phyloP scores from a whole-genome alignment of 108 stramenopile genomes.

The Nitzschia palea region DNA sequence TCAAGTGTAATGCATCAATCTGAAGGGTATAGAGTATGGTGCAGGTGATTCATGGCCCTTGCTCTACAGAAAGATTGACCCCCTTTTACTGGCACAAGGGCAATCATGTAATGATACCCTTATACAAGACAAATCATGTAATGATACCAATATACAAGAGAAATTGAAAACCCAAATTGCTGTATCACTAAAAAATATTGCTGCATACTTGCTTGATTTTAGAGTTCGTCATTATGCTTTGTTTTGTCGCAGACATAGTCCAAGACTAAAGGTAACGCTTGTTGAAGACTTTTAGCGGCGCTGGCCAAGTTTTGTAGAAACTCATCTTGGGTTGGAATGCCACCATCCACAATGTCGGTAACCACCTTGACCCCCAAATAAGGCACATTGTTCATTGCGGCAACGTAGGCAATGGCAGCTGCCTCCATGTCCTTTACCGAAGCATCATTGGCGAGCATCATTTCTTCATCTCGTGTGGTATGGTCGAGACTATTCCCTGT shows the following conservation, averaged over 20 bases:
- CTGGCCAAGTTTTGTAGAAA: constrained; percentile 91
- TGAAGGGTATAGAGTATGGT: no score
- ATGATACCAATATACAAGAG: no score
- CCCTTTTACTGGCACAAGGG: no score
- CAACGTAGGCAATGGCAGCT: constrained; percentile 91
- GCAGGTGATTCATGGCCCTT: no score
- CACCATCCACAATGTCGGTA: constrained; percentile 95
- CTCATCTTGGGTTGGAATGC: constrained; percentile 88
- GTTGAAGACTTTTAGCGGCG: constrained; percentile 89
- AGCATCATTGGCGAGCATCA: constrained; percentile 86
- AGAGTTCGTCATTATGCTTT: constrained; percentile 9
- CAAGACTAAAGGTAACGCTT: constrained; percentile 86
- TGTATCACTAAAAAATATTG: no score
- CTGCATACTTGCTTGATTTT: no score
- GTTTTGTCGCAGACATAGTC: constrained; percentile 75
- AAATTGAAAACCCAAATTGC: no score
- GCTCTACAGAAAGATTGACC: no score
- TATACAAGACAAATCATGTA: no score
- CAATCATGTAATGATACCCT: no score
- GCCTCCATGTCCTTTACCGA: constrained; percentile 98
- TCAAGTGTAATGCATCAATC: no score
- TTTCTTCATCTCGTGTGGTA: constrained; percentile 69
- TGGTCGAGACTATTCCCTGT: constrained; percentile 93
- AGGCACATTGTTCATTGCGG: constrained; percentile 71
- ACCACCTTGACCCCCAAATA: constrained; percentile 96